Percentiles rank a stretch among this genome's conserved stretches.
These are phyloP conservation scores for Kluyveromyces sp. DNA, from an alignment of 1,139 yeast species.

Conservation along the genomic window DNA sequence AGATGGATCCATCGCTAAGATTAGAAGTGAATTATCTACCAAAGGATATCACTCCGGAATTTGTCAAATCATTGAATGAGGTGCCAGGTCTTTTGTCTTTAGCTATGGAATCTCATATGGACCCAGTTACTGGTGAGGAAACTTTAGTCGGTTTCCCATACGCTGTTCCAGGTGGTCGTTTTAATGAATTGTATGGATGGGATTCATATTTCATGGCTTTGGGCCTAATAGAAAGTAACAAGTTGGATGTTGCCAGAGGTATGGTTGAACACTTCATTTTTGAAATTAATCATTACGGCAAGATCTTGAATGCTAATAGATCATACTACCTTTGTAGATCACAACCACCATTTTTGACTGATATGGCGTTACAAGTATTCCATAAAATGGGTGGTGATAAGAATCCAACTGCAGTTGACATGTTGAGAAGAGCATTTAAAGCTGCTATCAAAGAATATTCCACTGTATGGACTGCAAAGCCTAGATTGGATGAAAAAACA, in stretches of 20 bases:
- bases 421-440: conserved; percentile 53
- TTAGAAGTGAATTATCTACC: conserved; percentile 72
- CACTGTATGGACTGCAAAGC: conserved; percentile 69
- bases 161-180: conserved; percentile 95
- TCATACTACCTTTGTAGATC: conserved; percentile 87
- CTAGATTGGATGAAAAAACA: conserved; percentile 66
- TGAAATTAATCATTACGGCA: conserved; percentile 86
- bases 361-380: conserved; percentile 73
- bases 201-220: conserved; percentile 90
- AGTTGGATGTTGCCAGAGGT: conserved; percentile 67
- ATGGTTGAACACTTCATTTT: conserved; percentile 91
- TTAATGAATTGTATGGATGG: conserved; percentile 97
- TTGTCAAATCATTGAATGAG: conserved; percentile 66
- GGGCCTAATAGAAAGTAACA: conserved; percentile 62
- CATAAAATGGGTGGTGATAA: conserved; percentile 42
- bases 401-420: conserved; percentile 45
- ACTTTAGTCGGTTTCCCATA: conserved; percentile 69
- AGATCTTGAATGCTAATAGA: conserved; percentile 89
- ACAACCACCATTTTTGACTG: conserved; percentile 97
- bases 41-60: conserved; percentile 53
- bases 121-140: conserved; percentile 41
- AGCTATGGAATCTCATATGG: conserved; percentile 49
- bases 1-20: conserved; percentile 46
- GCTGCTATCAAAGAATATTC: conserved; percentile 87
- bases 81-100: conserved; percentile 84